A percentile compares a stretch with the other conserved stretches of the same genome.
phyloP scores from a whole-genome alignment of 2,329 filamentous ascomycete species.

The Botrytis deweyae region DNA sequence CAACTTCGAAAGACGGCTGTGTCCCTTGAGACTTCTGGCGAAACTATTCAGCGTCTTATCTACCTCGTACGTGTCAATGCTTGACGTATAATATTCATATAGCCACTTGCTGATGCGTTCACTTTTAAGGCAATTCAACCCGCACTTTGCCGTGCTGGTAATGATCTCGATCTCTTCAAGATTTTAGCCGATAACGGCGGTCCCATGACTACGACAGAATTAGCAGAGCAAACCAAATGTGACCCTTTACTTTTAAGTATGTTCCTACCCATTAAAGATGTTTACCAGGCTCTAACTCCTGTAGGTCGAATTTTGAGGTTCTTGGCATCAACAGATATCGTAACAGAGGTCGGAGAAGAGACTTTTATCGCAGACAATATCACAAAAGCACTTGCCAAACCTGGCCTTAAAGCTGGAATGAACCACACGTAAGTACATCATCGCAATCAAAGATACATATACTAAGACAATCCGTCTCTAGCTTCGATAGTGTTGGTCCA shows the following conservation, averaged over 20 bases:
- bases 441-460: not conserved
- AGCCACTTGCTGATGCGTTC: not conserved
- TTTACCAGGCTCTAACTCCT: not conserved
- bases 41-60: not conserved
- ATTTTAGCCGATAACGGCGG: not conserved
- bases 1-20: not conserved
- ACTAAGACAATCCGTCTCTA: not conserved
- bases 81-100: not conserved
- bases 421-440: not conserved
- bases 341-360: not conserved
- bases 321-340: not conserved
- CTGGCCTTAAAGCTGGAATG: not conserved
- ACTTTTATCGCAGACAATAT: not conserved
- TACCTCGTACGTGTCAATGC: not conserved
- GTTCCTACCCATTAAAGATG: not conserved
- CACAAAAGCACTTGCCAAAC: conserved; percentile 2
- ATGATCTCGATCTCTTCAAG: not conserved
- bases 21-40: not conserved
- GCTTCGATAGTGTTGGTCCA: not conserved
- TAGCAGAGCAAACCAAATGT: not conserved
- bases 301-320: conserved; percentile 2
- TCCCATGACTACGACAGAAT: not conserved
- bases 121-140: not conserved
- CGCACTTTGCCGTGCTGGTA: not conserved
- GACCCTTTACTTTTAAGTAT: not conserved